Evolutionary conservation across 2,329 filamentous ascomycete species (phyloP).

Genomic region (Epichloe glyceriae): DNA sequence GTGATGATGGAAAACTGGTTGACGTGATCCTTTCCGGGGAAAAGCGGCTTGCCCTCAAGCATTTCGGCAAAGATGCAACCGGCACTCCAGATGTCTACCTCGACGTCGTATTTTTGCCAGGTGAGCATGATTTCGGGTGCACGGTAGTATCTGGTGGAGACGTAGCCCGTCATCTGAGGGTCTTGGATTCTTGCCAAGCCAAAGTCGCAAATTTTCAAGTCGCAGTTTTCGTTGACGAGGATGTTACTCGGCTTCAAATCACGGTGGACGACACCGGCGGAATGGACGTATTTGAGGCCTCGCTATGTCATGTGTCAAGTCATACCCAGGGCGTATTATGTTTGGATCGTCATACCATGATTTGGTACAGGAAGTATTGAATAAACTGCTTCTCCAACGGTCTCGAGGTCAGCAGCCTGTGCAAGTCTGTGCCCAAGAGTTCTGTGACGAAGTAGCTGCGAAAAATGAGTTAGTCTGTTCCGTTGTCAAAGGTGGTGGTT

Average conservation of each 20-base stretch:
- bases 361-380: constrained; percentile 99
- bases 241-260: constrained; percentile 99
- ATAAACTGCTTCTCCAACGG: constrained; percentile 99
- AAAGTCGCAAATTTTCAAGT: constrained; percentile 99
- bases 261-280: constrained; percentile 91
- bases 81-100: constrained; percentile 98
- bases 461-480: constrained; percentile 8
- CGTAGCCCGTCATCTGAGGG: constrained; percentile 98
- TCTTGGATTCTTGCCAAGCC: constrained; percentile 95
- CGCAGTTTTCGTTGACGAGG: constrained; percentile 98
- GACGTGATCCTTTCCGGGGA: constrained; percentile 98
- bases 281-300: constrained; percentile 97
- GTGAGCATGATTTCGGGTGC: constrained; percentile 99
- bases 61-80: constrained; percentile 99
- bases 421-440: constrained; percentile 88
- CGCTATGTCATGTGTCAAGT: constrained; percentile 42
- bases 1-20: constrained; percentile 99
- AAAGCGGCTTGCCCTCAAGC: constrained; percentile 95
- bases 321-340: not conserved
- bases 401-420: constrained; percentile 85
- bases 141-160: constrained; percentile 96
- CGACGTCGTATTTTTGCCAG: constrained; percentile 99
- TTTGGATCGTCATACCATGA: constrained; percentile 51
- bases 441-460: constrained; percentile 93
- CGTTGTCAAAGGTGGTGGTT: constrained; percentile 3